phyloP scores from a whole-genome alignment of 768 basidiomycete species.

The Tubosaeta sp. region DNA sequence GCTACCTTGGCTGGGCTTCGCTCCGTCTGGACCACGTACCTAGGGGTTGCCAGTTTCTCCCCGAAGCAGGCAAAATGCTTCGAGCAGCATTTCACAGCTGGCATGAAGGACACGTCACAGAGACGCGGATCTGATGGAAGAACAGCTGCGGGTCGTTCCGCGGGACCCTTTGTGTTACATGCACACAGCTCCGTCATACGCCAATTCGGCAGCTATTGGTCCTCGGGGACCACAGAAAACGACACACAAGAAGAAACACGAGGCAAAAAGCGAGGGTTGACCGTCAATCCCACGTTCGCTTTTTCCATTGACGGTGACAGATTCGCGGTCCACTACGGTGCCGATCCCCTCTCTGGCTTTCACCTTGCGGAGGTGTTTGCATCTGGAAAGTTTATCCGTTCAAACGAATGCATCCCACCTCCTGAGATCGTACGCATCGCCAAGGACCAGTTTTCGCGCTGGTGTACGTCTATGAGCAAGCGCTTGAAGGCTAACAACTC shows the following conservation, averaged over 20 bases:
- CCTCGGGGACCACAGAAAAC: constrained; percentile 15
- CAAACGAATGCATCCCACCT: neutral
- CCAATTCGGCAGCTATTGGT: constrained; percentile 25
- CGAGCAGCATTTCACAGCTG: constrained; percentile 5
- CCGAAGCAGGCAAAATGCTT: constrained; percentile 7
- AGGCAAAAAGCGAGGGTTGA: neutral
- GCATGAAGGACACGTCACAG: constrained; percentile 5
- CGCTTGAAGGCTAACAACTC: constrained; percentile 13
- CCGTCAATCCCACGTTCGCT: constrained; percentile 26
- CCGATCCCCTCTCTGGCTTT: constrained; percentile 26
- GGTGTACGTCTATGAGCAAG: constrained; percentile 18
- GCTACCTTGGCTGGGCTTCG: constrained; percentile 19
- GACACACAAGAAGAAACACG: neutral
- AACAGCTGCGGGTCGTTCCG: constrained; percentile 21
- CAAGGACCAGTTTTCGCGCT: constrained; percentile 22
- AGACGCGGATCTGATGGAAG: neutral
- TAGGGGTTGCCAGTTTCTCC: constrained; percentile 5
- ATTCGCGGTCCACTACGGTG: constrained; percentile 28
- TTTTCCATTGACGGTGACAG: constrained; percentile 25
- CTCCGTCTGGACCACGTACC: constrained; percentile 19
- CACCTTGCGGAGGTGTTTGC: constrained; percentile 26
- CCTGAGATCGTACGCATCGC: constrained; percentile 12
- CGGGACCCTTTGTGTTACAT: constrained; percentile 19
- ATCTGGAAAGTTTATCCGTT: constrained; percentile 6
- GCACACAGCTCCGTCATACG: neutral